Evolutionary conservation across 768 basidiomycete genomes (phyloP).

Genomic region (Ramaria rubella): DNA sequence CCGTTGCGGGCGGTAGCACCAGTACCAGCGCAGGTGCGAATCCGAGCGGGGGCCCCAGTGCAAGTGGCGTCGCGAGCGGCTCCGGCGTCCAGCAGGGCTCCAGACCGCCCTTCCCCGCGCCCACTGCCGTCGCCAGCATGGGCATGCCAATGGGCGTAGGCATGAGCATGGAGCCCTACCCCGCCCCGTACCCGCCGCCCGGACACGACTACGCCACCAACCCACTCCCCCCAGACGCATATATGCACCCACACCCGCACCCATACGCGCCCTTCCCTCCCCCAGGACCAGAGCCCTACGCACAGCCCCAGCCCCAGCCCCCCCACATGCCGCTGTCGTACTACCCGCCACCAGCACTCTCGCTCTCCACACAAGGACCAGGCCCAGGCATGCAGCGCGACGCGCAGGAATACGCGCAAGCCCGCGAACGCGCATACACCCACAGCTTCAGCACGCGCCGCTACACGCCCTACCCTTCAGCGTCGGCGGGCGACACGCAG

Average conservation of each 20-base stretch:
- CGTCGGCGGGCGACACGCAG: no score
- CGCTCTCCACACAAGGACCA: neutral
- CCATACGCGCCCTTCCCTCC: neutral
- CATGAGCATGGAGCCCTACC: no score
- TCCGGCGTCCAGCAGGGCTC: neutral
- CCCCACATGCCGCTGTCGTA: neutral
- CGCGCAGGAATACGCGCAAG: no score
- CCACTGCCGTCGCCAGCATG: neutral
- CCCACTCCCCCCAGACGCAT: neutral
- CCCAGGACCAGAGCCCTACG: neutral
- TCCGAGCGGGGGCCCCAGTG: constrained; percentile 15
- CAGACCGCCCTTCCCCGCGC: neutral
- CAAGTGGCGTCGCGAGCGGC: neutral
- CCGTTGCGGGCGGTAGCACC: constrained; percentile 13
- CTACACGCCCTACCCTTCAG: no score
- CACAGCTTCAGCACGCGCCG: no score
- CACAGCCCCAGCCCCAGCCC: neutral
- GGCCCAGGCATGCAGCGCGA: no score
- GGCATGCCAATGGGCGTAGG: no score
- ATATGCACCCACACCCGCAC: neutral
- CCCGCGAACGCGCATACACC: no score
- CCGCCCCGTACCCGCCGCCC: no score
- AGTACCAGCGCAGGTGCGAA: constrained; percentile 10
- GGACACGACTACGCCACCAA: no score
- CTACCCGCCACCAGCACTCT: neutral